phyloP scores from a whole-genome alignment of 2,329 filamentous ascomycete species.

The Aspergillus sp. region DNA sequence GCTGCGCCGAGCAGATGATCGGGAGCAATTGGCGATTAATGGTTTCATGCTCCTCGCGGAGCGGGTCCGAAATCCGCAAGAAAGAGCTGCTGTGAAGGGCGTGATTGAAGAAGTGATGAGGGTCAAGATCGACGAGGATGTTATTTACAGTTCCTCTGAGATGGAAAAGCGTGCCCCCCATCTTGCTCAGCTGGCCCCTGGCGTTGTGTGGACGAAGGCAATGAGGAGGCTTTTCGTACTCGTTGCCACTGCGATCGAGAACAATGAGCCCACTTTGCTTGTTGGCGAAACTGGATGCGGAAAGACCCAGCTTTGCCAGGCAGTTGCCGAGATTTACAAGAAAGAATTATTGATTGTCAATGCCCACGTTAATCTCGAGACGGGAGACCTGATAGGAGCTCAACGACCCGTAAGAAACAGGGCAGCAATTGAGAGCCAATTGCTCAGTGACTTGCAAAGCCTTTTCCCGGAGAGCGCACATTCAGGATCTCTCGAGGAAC shows the following conservation, averaged over 20 bases:
- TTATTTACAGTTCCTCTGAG: slow-evolving; percentile 67
- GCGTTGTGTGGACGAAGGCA: slow-evolving; percentile 88
- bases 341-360: slow-evolving; percentile 87
- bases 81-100: slow-evolving; percentile 78
- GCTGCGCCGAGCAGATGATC: slow-evolving; percentile 75
- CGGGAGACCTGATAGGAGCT: slow-evolving; percentile 93
- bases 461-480: slow-evolving; percentile 39
- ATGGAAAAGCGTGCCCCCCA: slow-evolving; percentile 59
- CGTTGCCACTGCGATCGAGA: slow-evolving; percentile 79
- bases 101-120: slow-evolving; percentile 91
- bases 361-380: slow-evolving; percentile 97
- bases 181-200: slow-evolving; percentile 31
- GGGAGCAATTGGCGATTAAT: slow-evolving; percentile 85
- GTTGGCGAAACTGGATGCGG: slow-evolving; percentile 97
- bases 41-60: slow-evolving; percentile 97
- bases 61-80: slow-evolving; percentile 86
- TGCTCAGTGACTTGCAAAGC: slow-evolving; percentile 62
- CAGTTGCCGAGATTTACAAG: slow-evolving; percentile 77
- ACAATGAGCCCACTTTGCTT: slow-evolving; percentile 90
- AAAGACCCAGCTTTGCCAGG: slow-evolving; percentile 94
- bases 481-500: slow-evolving; percentile 53
- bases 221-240: slow-evolving; percentile 91
- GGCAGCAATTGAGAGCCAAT: slow-evolving; percentile 65
- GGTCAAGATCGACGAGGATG: slow-evolving; percentile 72
- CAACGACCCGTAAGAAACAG: slow-evolving; percentile 89